Evolutionary conservation across 73 alveolate species (phyloP), one percentile per base, ranked within the genome.

Genomic region (Tetrahymena thermophila): DNA sequence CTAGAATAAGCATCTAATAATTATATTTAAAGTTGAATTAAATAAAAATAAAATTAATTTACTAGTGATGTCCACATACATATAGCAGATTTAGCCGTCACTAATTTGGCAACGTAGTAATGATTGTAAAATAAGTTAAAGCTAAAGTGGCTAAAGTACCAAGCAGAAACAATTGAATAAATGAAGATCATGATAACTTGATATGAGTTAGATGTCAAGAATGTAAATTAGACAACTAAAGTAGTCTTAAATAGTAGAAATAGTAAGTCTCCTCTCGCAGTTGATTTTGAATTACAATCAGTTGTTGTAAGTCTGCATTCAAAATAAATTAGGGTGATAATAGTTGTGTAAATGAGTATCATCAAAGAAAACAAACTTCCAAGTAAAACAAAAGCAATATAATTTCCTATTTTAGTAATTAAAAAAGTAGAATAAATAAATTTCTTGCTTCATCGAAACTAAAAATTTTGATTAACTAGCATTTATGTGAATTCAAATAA

Each of bases 1-100:
- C 97, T 23, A 95, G 89, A 25, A 95, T 85, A 44, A 95, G 93
- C 97, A 95, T 95, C 89, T 71, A 71, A 5, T 40, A 40, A 4
- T 6, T 40, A 8, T 14, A 28, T 25, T 71, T 28, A n/a, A 71
- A 1, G 31, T 10, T 17, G 0, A 34, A 71, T 3, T 71, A 71
- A 50, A 10, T n/a, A 25, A 71, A 71, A 19, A 4, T 19, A 28
- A 16, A 13, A 71, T 25, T 5, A 56, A 10, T 71, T 71, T 71
- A 71, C 89, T 7, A 71, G 89, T 10, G 89, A 71, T 71, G 89
- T 71, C 89, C 89, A 71, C 89, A 71, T 71, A 31, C 89, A 71
- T 23, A 71, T 31, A 71, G 89, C 89, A 28, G 89, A 28, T 19
- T 71, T 71, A 13, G 89, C 89, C 13, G 89, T 71, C 3, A 71